Evolutionary conservation across 345 rosid genomes (phyloP).

Genomic region (Clausena lansium): DNA sequence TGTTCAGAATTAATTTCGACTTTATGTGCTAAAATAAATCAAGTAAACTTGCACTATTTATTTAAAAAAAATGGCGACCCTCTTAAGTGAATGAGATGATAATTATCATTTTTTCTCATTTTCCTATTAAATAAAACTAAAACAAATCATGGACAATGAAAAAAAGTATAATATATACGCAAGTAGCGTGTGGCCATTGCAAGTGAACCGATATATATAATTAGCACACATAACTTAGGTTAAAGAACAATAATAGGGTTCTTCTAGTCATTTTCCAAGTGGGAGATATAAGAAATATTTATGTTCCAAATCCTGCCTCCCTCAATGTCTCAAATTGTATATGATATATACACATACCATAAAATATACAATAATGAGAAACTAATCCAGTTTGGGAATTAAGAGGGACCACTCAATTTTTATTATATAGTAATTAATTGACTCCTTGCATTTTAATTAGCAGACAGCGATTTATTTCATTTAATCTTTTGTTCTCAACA

Average conservation of each 20-base stretch:
- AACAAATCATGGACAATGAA: not conserved
- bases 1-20: not conserved
- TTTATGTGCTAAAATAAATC: no score
- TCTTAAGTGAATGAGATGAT: no score
- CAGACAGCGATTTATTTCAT: constrained; percentile 15
- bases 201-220: not conserved
- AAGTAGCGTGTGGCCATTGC: not conserved
- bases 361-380: not conserved
- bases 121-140: not conserved
- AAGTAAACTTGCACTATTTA: no score
- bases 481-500: constrained; percentile 9
- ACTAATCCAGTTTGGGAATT: constrained; percentile 13
- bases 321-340: not conserved
- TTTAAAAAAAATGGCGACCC: no score
- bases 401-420: constrained; percentile 8
- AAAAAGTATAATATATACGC: not conserved
- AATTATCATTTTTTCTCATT: no score
- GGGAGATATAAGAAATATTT: not conserved
- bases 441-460: constrained; percentile 18
- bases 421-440: constrained; percentile 17
- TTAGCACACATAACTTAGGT: not conserved
- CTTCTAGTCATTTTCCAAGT: constrained; percentile 7
- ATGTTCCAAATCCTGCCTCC: not conserved
- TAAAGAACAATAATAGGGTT: not conserved
- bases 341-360: not conserved